Conservation (phyloP, 208 protist genomes). For the Crithidia thermophila region DNA sequence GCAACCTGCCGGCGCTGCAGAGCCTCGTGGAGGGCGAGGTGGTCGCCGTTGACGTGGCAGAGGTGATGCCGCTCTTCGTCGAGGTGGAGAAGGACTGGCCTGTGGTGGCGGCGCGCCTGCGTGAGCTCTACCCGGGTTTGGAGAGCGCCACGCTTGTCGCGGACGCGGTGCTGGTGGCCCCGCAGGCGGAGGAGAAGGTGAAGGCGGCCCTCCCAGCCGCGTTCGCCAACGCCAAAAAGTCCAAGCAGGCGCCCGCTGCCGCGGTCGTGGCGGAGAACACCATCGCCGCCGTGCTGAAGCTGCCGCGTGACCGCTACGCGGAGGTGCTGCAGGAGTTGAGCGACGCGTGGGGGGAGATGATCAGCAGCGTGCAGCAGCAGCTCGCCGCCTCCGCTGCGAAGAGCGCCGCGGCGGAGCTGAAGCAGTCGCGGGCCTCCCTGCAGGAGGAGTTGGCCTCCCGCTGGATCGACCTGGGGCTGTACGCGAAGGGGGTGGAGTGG, state of each 20-base stretch:
- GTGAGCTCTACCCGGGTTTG: slow-evolving; percentile 62
- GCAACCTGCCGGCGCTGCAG: slow-evolving; percentile 55
- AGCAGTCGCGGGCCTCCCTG: slow-evolving; percentile 41
- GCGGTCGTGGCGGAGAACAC: slow-evolving; percentile 29
- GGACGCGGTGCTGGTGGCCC: slow-evolving; percentile 40
- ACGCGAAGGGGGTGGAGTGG: slow-evolving; percentile 63
- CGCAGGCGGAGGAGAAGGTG: slow-evolving; percentile 34
- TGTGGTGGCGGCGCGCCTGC: slow-evolving; percentile 43
- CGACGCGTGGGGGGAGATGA: slow-evolving; percentile 38
- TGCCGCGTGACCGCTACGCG: slow-evolving; percentile 40
- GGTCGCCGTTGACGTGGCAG: slow-evolving; percentile 45
- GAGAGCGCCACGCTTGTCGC: slow-evolving; percentile 39
- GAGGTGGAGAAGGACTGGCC: slow-evolving; percentile 55
- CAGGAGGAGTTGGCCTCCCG: slow-evolving; percentile 40
- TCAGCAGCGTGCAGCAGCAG: slow-evolving; percentile 41
- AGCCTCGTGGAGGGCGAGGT: slow-evolving; percentile 53
- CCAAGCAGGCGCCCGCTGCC: neutral
- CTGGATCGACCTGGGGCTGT: slow-evolving; percentile 52
- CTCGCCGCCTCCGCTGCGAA: slow-evolving; percentile 26
- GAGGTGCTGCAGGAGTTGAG: slow-evolving; percentile 42
- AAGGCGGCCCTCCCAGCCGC: slow-evolving; percentile 29
- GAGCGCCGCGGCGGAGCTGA: slow-evolving; percentile 45
- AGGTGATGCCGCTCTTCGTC: slow-evolving; percentile 54
- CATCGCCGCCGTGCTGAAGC: slow-evolving; percentile 26
- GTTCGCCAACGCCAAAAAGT: slow-evolving; percentile 17